These are phyloP conservation scores for Phytophthora podocarpi DNA, from an alignment of 352 stramenopile species.

Conservation along the genomic window DNA sequence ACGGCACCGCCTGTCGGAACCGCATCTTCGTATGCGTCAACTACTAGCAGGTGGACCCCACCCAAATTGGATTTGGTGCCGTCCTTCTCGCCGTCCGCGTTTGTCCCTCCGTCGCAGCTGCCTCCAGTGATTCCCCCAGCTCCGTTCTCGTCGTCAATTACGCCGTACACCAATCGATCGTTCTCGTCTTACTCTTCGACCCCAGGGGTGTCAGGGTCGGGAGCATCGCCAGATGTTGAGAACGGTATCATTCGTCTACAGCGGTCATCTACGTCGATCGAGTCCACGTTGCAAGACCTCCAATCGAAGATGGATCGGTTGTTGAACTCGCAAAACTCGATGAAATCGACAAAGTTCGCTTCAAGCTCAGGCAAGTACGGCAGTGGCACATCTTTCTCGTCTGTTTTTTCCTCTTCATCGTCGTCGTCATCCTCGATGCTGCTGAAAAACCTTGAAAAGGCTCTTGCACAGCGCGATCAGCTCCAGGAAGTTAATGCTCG, in stretches of 20 bases:
- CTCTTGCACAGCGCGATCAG: conserved; percentile 68
- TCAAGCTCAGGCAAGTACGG: conserved; percentile 34
- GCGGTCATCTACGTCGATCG: conserved; percentile 79
- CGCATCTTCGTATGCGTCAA: conserved; percentile 12
- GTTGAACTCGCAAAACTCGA: conserved; percentile 57
- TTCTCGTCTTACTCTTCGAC: conserved; percentile 21
- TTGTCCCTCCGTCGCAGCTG: conserved; percentile 19
- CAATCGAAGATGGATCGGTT: conserved; percentile 85
- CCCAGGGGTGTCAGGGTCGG: conserved; percentile 3
- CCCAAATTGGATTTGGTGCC: conserved; percentile 38
- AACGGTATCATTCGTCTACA: conserved; percentile 72
- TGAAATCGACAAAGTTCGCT: conserved; percentile 55
- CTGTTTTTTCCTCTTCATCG: conserved; percentile 35
- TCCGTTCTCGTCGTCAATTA: conserved; percentile 36
- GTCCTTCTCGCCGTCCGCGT: conserved; percentile 32
- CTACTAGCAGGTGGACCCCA: conserved; percentile 29
- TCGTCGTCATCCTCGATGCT: conserved; percentile 47
- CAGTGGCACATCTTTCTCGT: conserved; percentile 14
- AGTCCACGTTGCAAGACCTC: conserved; percentile 71
- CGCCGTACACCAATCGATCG: conserved; percentile 30
- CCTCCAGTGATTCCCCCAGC: conserved; percentile 16
- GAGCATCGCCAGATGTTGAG: conserved; percentile 52
- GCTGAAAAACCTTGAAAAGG: conserved; percentile 80
- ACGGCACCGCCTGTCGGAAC: background rate
- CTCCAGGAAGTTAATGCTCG: conserved; percentile 57